Conservation (phyloP, 2,329 filamentous ascomycete species). For the Calonectria leucothoes region DNA sequence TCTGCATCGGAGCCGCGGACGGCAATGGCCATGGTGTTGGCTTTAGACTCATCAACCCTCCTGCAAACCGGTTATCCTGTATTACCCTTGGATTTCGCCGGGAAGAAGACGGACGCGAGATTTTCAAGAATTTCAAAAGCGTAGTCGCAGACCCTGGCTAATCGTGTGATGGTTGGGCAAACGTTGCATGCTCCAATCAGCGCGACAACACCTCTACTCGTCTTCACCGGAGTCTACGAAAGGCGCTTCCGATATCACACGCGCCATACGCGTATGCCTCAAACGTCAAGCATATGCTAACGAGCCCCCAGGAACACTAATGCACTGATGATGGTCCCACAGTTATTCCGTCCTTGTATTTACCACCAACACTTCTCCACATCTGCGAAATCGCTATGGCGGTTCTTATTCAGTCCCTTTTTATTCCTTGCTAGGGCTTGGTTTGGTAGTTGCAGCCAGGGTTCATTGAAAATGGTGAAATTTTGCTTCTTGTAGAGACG, state of each 20-base stretch:
- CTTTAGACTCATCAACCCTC: background rate
- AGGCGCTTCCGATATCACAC: too few species aligned
- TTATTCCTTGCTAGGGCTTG: conserved; percentile 27
- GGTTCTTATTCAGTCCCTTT: conserved; percentile 26
- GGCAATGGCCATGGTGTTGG: background rate
- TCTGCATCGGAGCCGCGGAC: background rate
- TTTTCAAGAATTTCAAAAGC: background rate
- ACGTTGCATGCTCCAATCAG: background rate
- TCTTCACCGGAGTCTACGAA: background rate
- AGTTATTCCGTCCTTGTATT: conserved; percentile 29
- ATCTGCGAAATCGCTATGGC: conserved; percentile 33
- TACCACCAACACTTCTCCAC: conserved; percentile 35
- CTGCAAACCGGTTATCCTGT: background rate
- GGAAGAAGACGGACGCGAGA: background rate
- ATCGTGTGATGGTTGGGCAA: background rate
- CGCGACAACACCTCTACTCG: too few species aligned
- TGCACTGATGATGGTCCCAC: conserved; percentile 24
- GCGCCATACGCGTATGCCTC: background rate
- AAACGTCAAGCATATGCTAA: background rate
- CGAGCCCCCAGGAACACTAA: background rate
- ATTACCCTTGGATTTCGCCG: background rate
- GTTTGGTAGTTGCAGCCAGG: conserved; percentile 16
- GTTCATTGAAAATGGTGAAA: conserved; percentile 30
- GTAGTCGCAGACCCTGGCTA: too few species aligned
- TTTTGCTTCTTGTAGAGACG: conserved; percentile 37